phyloP scores from a whole-genome alignment of 805 yeast genomes.

The Candida glaebosa region DNA sequence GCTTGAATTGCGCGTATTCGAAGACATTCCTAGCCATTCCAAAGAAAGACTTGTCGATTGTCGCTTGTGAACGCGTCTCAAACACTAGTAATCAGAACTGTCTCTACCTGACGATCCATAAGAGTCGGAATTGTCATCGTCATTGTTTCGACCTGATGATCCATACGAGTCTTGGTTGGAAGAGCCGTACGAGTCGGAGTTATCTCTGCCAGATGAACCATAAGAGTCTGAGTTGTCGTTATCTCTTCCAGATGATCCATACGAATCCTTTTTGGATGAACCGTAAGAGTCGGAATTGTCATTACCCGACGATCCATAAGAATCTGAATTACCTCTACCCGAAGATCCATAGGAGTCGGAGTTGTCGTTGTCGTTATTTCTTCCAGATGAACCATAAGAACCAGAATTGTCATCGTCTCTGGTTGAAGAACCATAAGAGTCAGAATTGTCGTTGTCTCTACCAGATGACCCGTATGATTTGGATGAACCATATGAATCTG shows the following conservation, averaged over 20 bases:
- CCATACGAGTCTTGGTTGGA: constrained; percentile 5
- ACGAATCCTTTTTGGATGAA: constrained; percentile 10
- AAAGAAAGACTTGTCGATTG: no score
- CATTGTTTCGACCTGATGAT: not conserved
- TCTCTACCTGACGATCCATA: constrained; percentile 15
- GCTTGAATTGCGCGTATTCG: no score
- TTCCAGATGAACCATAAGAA: not conserved
- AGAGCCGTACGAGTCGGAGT: constrained; percentile 14
- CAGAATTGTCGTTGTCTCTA: constrained; percentile 5
- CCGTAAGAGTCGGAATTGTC: constrained; percentile 14
- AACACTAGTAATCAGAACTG: constrained; percentile 9
- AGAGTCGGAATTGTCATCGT: constrained; percentile 9
- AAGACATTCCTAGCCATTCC: no score
- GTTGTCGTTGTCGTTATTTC: constrained; percentile 7
- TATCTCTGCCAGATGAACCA: constrained; percentile 12
- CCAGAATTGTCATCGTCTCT: not conserved
- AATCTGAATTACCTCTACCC: constrained; percentile 10
- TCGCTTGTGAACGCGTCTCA: no score
- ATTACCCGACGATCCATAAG: constrained; percentile 6
- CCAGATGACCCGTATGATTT: constrained; percentile 8
- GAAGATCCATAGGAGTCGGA: constrained; percentile 18
- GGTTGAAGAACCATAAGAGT: constrained; percentile 13
- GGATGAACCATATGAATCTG: constrained; percentile 18
- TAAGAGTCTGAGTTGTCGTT: constrained; percentile 7
- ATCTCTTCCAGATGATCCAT: constrained; percentile 4